These are phyloP conservation scores for Silene noctiflora DNA, from an alignment of 179 eudicot species.

Conservation along the genomic window DNA sequence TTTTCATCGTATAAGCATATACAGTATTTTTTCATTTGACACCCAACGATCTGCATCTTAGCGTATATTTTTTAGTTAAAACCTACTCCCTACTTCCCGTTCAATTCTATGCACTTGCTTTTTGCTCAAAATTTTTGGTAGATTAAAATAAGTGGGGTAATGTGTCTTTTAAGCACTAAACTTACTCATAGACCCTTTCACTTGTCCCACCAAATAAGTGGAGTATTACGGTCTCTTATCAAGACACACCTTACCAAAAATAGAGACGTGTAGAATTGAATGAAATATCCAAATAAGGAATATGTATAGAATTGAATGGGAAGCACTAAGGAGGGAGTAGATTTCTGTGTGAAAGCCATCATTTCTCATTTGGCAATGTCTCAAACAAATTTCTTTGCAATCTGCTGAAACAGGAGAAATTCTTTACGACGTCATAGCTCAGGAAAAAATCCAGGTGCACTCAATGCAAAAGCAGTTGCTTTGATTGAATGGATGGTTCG, in stretches of 20 bases:
- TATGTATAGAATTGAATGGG: not conserved
- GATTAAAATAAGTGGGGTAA: too few relatives aligned
- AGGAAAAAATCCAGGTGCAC: constrained; percentile 36
- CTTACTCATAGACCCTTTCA: not conserved
- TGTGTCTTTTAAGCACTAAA: not conserved
- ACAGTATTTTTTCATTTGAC: not conserved
- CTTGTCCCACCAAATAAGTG: not conserved
- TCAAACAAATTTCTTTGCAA: constrained; percentile 17
- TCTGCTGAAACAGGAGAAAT: constrained; percentile 47
- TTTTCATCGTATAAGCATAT: not conserved
- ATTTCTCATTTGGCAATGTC: not conserved
- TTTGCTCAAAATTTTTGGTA: too few relatives aligned
- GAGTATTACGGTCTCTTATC: not conserved
- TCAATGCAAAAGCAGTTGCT: constrained; percentile 51
- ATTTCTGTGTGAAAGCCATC: constrained; percentile 12
- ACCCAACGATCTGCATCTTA: too few relatives aligned
- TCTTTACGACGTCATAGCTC: constrained; percentile 32
- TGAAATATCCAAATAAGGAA: not conserved
- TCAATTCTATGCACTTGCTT: too few relatives aligned
- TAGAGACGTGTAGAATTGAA: not conserved
- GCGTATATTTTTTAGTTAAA: too few relatives aligned
- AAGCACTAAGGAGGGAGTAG: constrained; percentile 1
- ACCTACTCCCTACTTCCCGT: too few relatives aligned
- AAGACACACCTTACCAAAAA: not conserved
- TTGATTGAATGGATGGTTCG: constrained; percentile 54